A percentile compares a stretch with the other conserved stretches of the same genome.
phyloP scores from a whole-genome alignment of 75 land plant genomes.

The Azolla pinnata region DNA sequence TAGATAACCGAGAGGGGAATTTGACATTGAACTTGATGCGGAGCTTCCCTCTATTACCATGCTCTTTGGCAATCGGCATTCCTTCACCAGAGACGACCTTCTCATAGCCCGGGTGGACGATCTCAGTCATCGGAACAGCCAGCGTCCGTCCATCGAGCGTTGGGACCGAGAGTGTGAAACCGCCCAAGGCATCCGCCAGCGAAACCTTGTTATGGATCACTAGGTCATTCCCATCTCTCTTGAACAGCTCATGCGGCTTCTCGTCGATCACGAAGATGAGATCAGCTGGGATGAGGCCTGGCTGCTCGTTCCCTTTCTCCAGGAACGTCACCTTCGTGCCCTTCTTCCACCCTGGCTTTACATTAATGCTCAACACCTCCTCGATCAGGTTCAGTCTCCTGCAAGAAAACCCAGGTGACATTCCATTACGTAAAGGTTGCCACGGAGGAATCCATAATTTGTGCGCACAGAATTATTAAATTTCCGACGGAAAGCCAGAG shows the following conservation, averaged over 20 bases:
- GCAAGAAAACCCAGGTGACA: background rate
- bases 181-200: slow-evolving; percentile 57
- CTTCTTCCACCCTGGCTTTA: slow-evolving; percentile 72
- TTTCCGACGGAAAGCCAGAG: too few relatives aligned
- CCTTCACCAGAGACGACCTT: slow-evolving; percentile 61
- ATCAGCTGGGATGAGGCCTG: slow-evolving; percentile 44
- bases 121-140: slow-evolving; percentile 29
- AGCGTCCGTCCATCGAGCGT: slow-evolving; percentile 48
- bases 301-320: slow-evolving; percentile 50
- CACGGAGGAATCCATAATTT: too few relatives aligned
- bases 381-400: slow-evolving; percentile 38
- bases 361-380: slow-evolving; percentile 50
- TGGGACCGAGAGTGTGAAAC: slow-evolving; percentile 32
- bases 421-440: background rate
- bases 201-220: slow-evolving; percentile 40
- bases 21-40: slow-evolving; percentile 60
- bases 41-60: slow-evolving; percentile 49
- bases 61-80: slow-evolving; percentile 70
- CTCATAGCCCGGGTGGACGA: slow-evolving; percentile 53
- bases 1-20: slow-evolving; percentile 45
- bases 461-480: too few relatives aligned
- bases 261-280: slow-evolving; percentile 59
- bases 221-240: slow-evolving; percentile 67
- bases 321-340: slow-evolving; percentile 64
- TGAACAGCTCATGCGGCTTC: slow-evolving; percentile 47